These are phyloP conservation scores for Agaricales sp. DNA, from an alignment of 1,284 basidiomycete species.

Conservation along the genomic window DNA sequence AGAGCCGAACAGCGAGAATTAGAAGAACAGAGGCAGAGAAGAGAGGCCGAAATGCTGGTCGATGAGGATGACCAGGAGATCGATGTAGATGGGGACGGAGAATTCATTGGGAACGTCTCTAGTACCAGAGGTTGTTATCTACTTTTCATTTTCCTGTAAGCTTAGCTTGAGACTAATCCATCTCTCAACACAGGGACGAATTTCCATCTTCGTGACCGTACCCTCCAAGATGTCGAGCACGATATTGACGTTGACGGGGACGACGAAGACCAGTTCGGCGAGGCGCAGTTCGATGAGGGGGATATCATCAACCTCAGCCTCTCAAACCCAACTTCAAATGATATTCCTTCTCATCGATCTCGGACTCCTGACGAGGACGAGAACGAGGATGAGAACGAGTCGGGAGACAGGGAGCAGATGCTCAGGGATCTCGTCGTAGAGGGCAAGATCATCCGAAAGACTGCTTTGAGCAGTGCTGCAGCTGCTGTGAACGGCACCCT, in stretches of 20 bases:
- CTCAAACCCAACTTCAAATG: slow-evolving; percentile 10
- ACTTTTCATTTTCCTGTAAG: background rate
- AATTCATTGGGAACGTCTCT: slow-evolving; percentile 23
- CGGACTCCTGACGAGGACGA: slow-evolving; percentile 6
- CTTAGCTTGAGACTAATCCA: slow-evolving; percentile 2
- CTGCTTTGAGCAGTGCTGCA: slow-evolving; percentile 16
- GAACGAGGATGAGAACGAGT: slow-evolving; percentile 25
- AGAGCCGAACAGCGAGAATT: slow-evolving; percentile 29
- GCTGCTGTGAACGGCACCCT: background rate
- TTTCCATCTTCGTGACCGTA: slow-evolving; percentile 47
- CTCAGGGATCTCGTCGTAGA: slow-evolving; percentile 42
- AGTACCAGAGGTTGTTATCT: slow-evolving; percentile 27
- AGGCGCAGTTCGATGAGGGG: slow-evolving; percentile 61
- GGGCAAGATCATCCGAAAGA: slow-evolving; percentile 29
- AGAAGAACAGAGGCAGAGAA: slow-evolving; percentile 18
- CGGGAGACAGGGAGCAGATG: slow-evolving; percentile 24
- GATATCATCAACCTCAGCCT: slow-evolving; percentile 35
- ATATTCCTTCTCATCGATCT: no score
- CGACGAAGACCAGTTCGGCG: slow-evolving; percentile 54
- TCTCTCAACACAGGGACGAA: slow-evolving; percentile 38
- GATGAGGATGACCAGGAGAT: slow-evolving; percentile 22
- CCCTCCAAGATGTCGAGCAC: slow-evolving; percentile 57
- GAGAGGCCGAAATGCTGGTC: slow-evolving; percentile 25
- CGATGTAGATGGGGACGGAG: slow-evolving; percentile 23
- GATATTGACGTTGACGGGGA: slow-evolving; percentile 74